Evolutionary conservation across 164 flowering plant species (phyloP).

Genomic region (Magnolia changhungtana): DNA sequence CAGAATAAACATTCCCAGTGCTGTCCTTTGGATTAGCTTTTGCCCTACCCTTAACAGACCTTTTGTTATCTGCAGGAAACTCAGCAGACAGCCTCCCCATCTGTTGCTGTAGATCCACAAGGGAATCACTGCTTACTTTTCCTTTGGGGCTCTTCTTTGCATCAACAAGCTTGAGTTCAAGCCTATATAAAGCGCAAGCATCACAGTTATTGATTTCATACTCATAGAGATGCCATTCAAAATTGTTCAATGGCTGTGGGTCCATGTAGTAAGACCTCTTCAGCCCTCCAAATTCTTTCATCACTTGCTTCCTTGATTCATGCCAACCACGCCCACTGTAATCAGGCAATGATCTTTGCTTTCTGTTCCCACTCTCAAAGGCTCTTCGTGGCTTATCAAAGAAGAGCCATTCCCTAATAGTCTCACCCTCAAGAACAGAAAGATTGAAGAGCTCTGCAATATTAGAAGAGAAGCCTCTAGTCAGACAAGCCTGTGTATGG

Average conservation of each 20-base stretch:
- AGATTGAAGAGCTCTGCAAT: conserved; percentile 91
- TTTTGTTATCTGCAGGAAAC: conserved; percentile 65
- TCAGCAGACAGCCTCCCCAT: conserved; percentile 90
- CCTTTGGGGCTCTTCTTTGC: conserved; percentile 79
- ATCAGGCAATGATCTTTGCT: conserved; percentile 97
- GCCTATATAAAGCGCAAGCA: conserved; percentile 81
- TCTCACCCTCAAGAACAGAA: conserved; percentile 76
- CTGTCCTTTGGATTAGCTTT: conserved; percentile 36
- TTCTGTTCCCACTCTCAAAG: conserved; percentile 95
- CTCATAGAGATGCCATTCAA: conserved; percentile 96
- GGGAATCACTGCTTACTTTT: conserved; percentile 62
- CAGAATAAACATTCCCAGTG: conserved; percentile 16
- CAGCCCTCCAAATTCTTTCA: conserved; percentile 83
- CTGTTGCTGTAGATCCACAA: conserved; percentile 88
- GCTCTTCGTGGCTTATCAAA: conserved; percentile 99
- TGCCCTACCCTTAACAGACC: conserved; percentile 49
- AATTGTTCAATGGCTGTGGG: conserved; percentile 76
- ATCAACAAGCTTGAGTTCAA: conserved; percentile 84
- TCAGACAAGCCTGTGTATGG: background rate
- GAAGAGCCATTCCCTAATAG: conserved; percentile 96
- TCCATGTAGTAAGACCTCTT: conserved; percentile 99
- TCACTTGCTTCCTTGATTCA: conserved; percentile 95
- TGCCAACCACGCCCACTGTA: conserved; percentile 99
- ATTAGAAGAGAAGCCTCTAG: conserved; percentile 8
- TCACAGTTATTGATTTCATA: conserved; percentile 90